Evolutionary conservation across 2,329 filamentous ascomycete genomes (phyloP), one percentile per base, ranked within the genome.

Genomic region (Colletotrichum limetticola): DNA sequence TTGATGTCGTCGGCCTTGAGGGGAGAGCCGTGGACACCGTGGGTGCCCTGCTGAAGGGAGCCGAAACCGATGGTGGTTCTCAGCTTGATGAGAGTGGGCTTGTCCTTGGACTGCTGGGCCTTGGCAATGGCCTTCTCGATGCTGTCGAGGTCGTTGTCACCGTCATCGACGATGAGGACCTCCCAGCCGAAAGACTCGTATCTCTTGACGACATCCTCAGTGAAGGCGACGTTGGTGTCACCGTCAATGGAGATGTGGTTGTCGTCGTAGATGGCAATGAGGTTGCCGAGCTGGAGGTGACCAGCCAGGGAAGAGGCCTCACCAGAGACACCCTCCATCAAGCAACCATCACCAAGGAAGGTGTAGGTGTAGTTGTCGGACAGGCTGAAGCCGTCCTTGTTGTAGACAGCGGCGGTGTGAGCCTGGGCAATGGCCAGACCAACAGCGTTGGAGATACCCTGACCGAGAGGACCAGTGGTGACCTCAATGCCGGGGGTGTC

Each of bases 181-280:
- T 99, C 95, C 97, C 97, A 99, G 87, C 95, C 97, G 85, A 98
- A 99, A 74, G 97, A 84, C 88, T 98, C 95, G 85, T 98, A 98
- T 82, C 96, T 92, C 91, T 97, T 97, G 80, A 89, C 84, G 74
- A 98, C 96, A 79, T 99, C 95, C 88, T 99, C 97, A 74, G 97
- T 99, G 89, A 99, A 98, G 78, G 97, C 93, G 82, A 91, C 92
- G 87, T 97, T 97, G 87, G 94, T 98, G 89, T 98, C 93, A 85
- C 97, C 97, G 82, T 99, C 97, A 82, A 92, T 92, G 80, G 90
- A 97, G 82, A 99, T 98, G 85, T 98, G 94, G 91, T 99, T 99
- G 90, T 99, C 97, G 83, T 99, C 97, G 86, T 96, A 99, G 86
- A 99, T 90, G 85, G 91, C 92, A 86, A 98, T 98, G 81, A 99